Base-by-base conservation (phyloP, 2,329 filamentous ascomycete genomes). In the Remersonia thermophila region DNA sequence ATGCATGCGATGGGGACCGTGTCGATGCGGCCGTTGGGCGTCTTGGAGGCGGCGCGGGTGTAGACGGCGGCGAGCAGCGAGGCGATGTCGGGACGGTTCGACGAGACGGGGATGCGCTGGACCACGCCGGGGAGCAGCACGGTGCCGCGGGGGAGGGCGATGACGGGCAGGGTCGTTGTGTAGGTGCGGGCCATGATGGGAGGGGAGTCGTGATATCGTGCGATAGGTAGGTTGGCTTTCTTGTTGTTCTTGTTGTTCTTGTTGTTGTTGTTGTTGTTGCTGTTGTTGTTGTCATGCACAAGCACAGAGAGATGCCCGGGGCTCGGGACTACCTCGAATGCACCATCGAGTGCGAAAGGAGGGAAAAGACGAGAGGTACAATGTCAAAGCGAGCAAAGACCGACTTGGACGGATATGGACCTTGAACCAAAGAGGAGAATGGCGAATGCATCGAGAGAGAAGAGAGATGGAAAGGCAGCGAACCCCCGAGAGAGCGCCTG, bases 71-170 rank as follows among this genome's bases (percentile, higher is more conserved):
- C 83, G 39, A 98, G 76, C 30, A 96, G 73, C 34, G 89, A 83
- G 36, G 85, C 80, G 47, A 96, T 80, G 59, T 96, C 91, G 47
- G 84, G 77, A 35, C 89, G 83, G 57, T 80, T 69, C 27, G 69
- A 78, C 28, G 80, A 76, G 35, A 95, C 80, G 37, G 84, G 77
- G 46, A 96, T 82, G 49, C 87, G 81, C 49, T 93, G 73, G 34
- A 87, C 77, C 38, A 87, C 77, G 43, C 86, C 85, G 3, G 91
- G 91, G 8, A 94, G 73, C 28, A 96, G 75, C 47, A 95, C 82
- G 43, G 77, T 73, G 46, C 80, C 82, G 52, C 80, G 77, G 36
- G 84, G 76, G 30, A 96, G 73, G 27, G 86, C 83, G 47, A 96
- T 80, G 50, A 96, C 63, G 31, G 89, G 83, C 25, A 94, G 60